phyloP scores from a whole-genome alignment of 2,329 filamentous ascomycete genomes.

The Alternaria sp. region DNA sequence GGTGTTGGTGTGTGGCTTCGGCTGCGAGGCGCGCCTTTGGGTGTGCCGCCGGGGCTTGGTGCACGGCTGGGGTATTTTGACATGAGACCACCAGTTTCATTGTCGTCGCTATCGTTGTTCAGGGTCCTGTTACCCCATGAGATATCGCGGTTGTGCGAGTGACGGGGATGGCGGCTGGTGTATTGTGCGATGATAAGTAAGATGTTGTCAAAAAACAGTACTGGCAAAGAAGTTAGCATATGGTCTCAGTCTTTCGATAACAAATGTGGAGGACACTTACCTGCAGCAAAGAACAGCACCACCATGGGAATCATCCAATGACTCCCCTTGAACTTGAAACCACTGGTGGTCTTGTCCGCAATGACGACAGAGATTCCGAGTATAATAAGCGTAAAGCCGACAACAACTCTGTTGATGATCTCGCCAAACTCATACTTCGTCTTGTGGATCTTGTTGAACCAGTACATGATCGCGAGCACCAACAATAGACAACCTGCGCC shows the following conservation, averaged over 20 bases:
- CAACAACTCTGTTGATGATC: conserved; percentile 32
- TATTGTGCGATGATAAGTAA: conserved; percentile 18
- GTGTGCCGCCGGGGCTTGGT: neutral
- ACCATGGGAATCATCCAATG: conserved; percentile 32
- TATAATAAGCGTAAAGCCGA: conserved; percentile 28
- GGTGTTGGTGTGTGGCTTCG: neutral
- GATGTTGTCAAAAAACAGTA: conserved; percentile 23
- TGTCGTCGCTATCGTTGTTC: conserved; percentile 3
- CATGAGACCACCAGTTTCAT: neutral
- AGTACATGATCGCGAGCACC: conserved; percentile 63
- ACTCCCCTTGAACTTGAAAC: conserved; percentile 31
- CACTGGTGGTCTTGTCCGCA: conserved; percentile 21
- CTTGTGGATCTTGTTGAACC: conserved; percentile 54
- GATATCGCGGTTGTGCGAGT: conserved; percentile 8
- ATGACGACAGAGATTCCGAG: conserved; percentile 26
- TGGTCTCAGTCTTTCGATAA: neutral
- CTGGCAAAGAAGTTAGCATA: conserved; percentile 1
- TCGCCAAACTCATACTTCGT: conserved; percentile 38
- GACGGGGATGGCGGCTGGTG: conserved; percentile 6
- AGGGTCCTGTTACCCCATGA: conserved; percentile 13
- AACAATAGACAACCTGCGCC: conserved; percentile 53
- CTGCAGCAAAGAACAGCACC: conserved; percentile 22
- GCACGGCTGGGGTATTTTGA: conserved; percentile 6
- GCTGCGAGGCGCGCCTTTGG: neutral
- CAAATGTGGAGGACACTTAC: conserved; percentile 7